Evolutionary conservation across 2,329 filamentous ascomycete genomes (phyloP).

Genomic region (Pseudogymnoascus sp.): DNA sequence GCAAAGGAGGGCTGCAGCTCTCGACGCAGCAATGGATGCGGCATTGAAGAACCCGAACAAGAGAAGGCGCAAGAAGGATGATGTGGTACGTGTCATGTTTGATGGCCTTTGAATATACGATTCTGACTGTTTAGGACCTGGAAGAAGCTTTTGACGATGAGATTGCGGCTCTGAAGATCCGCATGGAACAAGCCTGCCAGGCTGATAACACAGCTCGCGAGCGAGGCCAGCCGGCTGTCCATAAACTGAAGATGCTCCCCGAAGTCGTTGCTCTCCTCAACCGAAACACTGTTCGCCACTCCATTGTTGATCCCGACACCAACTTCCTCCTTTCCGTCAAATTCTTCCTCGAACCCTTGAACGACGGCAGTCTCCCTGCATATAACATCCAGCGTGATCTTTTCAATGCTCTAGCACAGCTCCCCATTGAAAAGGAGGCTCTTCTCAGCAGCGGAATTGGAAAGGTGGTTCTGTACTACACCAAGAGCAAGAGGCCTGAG

Average conservation of each 20-base stretch:
- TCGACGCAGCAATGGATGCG: slow-evolving; percentile 81
- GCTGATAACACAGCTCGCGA: slow-evolving; percentile 77
- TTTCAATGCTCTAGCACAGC: slow-evolving; percentile 67
- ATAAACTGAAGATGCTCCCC: slow-evolving; percentile 90
- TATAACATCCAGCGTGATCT: slow-evolving; percentile 97
- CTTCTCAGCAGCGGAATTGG: slow-evolving; percentile 88
- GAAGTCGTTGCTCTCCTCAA: slow-evolving; percentile 84
- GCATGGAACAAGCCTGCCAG: slow-evolving; percentile 86
- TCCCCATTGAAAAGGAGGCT: slow-evolving; percentile 86
- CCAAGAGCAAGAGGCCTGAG: slow-evolving; percentile 85
- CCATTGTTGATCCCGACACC: slow-evolving; percentile 85
- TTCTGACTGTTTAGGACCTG: slow-evolving; percentile 55
- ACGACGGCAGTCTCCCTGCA: slow-evolving; percentile 86
- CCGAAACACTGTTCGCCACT: slow-evolving; percentile 75
- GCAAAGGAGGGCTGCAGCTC: slow-evolving; percentile 72
- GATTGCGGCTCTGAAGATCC: slow-evolving; percentile 76
- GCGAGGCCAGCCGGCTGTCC: slow-evolving; percentile 70
- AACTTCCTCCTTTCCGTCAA: slow-evolving; percentile 92
- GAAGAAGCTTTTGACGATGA: slow-evolving; percentile 86
- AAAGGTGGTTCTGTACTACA: slow-evolving; percentile 95
- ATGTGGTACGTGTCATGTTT: slow-evolving; percentile 57
- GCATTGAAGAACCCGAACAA: slow-evolving; percentile 75
- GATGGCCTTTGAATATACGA: neutral
- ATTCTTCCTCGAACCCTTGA: slow-evolving; percentile 93
- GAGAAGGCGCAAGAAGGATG: slow-evolving; percentile 64